phyloP scores from a whole-genome alignment of 106 monocot species.

The Allium sativum region DNA sequence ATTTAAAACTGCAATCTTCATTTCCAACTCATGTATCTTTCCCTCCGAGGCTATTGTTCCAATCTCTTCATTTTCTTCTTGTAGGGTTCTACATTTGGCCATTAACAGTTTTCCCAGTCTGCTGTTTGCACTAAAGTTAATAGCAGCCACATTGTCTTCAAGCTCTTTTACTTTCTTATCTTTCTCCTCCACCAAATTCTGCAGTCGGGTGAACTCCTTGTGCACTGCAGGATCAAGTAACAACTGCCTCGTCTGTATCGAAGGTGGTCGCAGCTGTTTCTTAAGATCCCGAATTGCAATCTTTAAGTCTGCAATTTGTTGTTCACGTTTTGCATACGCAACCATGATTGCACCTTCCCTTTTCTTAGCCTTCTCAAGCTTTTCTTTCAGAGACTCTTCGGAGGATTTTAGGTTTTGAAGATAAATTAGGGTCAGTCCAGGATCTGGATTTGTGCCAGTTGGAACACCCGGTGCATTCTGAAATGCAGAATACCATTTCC shows the following conservation, averaged over 20 bases:
- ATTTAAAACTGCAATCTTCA: slow-evolving; percentile 89
- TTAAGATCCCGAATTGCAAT: slow-evolving; percentile 90
- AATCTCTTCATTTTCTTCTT: slow-evolving; percentile 97
- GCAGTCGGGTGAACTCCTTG: slow-evolving; percentile 84
- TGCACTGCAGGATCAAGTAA: slow-evolving; percentile 97
- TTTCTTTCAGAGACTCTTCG: slow-evolving; percentile 84
- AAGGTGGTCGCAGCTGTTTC: slow-evolving; percentile 81
- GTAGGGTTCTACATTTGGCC: slow-evolving; percentile 95
- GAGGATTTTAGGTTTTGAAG: slow-evolving; percentile 82
- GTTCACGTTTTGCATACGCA: slow-evolving; percentile 88
- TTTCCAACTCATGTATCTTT: slow-evolving; percentile 94
- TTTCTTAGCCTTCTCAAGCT: slow-evolving; percentile 99
- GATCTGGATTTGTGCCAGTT: slow-evolving; percentile 49
- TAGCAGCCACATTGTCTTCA: slow-evolving; percentile 89
- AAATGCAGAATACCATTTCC: slow-evolving; percentile 71
- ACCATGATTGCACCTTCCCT: slow-evolving; percentile 96
- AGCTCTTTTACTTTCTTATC: slow-evolving; percentile 96
- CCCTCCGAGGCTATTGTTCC: slow-evolving; percentile 92
- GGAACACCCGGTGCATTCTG: slow-evolving; percentile 47
- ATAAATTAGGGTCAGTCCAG: slow-evolving; percentile 43
- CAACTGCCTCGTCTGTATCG: slow-evolving; percentile 87
- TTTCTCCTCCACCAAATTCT: slow-evolving; percentile 73
- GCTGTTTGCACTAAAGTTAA: slow-evolving; percentile 83
- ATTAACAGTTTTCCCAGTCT: slow-evolving; percentile 86
- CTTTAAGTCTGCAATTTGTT: slow-evolving; percentile 96